Conservation (phyloP, 75 land plant species). For the Pseudotsuga menziesii region DNA sequence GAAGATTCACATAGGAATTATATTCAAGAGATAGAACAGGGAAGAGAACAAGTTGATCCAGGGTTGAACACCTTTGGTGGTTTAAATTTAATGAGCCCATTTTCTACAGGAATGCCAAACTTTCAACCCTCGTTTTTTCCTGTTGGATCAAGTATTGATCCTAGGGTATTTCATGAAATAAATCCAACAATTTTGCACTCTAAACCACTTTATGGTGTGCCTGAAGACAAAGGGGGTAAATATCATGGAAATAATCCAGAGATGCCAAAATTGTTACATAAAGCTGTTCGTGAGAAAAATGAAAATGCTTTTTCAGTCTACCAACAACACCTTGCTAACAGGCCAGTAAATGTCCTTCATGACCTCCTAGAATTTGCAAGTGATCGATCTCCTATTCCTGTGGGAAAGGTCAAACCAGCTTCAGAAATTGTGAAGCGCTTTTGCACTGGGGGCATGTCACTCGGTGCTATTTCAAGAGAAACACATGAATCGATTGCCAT, state of each 20-base stretch:
- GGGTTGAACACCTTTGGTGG: too few species aligned
- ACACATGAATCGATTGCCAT: constrained; percentile 98
- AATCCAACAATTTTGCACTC: too few species aligned
- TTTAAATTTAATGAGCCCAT: too few species aligned
- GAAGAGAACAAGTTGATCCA: constrained; percentile 13
- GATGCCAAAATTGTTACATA: constrained; percentile 96
- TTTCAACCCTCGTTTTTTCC: too few species aligned
- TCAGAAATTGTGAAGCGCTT: constrained; percentile 79
- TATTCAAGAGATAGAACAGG: too few species aligned
- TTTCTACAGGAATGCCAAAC: too few species aligned
- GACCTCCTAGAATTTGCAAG: constrained; percentile 90
- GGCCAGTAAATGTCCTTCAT: constrained; percentile 92
- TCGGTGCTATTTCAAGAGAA: constrained; percentile 96
- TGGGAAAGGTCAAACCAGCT: constrained; percentile 85
- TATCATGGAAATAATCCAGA: constrained; percentile 99
- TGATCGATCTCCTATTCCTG: constrained; percentile 76
- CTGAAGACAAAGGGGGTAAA: too few species aligned
- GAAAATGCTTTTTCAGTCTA: constrained; percentile 87
- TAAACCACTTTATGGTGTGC: too few species aligned
- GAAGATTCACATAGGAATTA: too few species aligned
- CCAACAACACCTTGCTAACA: constrained; percentile 94
- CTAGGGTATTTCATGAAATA: too few species aligned
- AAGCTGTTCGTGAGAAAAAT: too few species aligned
- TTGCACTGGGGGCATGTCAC: constrained; percentile 97
- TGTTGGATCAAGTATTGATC: too few species aligned